A percentile compares a stretch with the other conserved stretches of the same genome.
Conservation (phyloP, 1,284 basidiomycete genomes). For the Tremellales sp. region DNA sequence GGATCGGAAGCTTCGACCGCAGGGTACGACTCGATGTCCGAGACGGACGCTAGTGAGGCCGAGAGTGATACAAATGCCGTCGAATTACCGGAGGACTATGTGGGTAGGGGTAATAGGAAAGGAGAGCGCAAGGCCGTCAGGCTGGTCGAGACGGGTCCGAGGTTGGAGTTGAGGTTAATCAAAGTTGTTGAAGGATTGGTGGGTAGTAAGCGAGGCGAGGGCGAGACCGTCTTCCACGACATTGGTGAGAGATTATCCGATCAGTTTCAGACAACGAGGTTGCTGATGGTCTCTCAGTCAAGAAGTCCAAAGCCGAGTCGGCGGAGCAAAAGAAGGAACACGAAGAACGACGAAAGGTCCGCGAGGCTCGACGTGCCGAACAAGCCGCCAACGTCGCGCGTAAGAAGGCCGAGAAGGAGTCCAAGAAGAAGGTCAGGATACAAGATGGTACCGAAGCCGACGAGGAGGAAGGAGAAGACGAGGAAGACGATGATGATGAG, state of each 20-base stretch:
- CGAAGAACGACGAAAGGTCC: slow-evolving; percentile 67
- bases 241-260: slow-evolving; percentile 60
- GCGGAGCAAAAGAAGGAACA: slow-evolving; percentile 65
- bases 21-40: slow-evolving; percentile 74
- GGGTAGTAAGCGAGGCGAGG: slow-evolving; percentile 61
- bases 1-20: slow-evolving; percentile 51
- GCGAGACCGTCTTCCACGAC: slow-evolving; percentile 84
- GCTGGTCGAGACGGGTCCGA: slow-evolving; percentile 89
- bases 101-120: slow-evolving; percentile 88
- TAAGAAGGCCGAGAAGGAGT: slow-evolving; percentile 59
- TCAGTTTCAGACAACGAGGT: neutral
- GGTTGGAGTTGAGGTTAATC: slow-evolving; percentile 87
- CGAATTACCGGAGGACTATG: slow-evolving; percentile 83
- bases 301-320: slow-evolving; percentile 71
- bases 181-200: slow-evolving; percentile 95
- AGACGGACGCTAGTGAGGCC: slow-evolving; percentile 60
- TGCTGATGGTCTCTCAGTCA: slow-evolving; percentile 57
- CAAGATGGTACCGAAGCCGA: slow-evolving; percentile 39
- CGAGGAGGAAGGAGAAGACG: slow-evolving; percentile 45
- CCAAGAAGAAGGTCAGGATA: slow-evolving; percentile 26
- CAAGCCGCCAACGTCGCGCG: slow-evolving; percentile 81
- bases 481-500: slow-evolving; percentile 48
- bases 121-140: slow-evolving; percentile 86
- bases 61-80: slow-evolving; percentile 70
- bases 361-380: slow-evolving; percentile 72